Conservation (phyloP, 192 early-diverging fungal genomes). For the Irineochytrium annulatum region DNA sequence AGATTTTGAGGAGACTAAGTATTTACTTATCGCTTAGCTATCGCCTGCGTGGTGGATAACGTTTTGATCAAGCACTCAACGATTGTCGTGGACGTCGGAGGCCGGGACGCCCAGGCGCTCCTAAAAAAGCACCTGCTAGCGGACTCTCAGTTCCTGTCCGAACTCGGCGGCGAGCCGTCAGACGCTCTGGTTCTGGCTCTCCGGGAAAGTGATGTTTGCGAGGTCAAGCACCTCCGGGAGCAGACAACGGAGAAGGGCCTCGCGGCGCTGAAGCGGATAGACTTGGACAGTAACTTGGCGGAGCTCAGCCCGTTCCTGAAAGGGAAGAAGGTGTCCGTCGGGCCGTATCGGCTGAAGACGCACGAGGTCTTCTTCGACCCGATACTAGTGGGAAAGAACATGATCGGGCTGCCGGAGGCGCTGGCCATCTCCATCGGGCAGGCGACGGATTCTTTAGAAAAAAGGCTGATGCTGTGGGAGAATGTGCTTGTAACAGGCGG, state of each 20-base stretch:
- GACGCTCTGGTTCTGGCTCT: slow-evolving; percentile 40
- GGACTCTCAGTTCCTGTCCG: slow-evolving; percentile 46
- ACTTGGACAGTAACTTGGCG: too few species aligned
- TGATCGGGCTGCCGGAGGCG: slow-evolving; percentile 49
- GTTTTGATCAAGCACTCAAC: slow-evolving; percentile 56
- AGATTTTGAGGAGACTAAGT: not conserved
- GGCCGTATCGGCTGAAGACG: slow-evolving; percentile 52
- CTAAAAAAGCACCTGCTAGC: slow-evolving; percentile 57
- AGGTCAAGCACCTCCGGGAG: slow-evolving; percentile 18
- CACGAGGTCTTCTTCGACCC: slow-evolving; percentile 75
- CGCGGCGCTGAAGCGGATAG: slow-evolving; percentile 9
- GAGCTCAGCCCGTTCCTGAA: too few species aligned
- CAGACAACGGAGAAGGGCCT: slow-evolving; percentile 6
- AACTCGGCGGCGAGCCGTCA: slow-evolving; percentile 45
- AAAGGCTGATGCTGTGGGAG: slow-evolving; percentile 80
- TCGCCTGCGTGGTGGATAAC: slow-evolving; percentile 80
- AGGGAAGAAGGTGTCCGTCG: slow-evolving; percentile 45
- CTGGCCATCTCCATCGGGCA: slow-evolving; percentile 60
- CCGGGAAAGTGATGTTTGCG: slow-evolving; percentile 27
- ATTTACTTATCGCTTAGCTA: slow-evolving; percentile 33
- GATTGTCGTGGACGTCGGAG: slow-evolving; percentile 64
- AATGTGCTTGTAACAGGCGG: slow-evolving; percentile 83
- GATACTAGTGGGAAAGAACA: slow-evolving; percentile 32
- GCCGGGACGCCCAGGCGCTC: slow-evolving; percentile 60
- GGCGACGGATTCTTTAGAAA: slow-evolving; percentile 62